Evolutionary conservation across 1,284 basidiomycete genomes (phyloP).

Genomic region (Cryptococcus maquisensis): DNA sequence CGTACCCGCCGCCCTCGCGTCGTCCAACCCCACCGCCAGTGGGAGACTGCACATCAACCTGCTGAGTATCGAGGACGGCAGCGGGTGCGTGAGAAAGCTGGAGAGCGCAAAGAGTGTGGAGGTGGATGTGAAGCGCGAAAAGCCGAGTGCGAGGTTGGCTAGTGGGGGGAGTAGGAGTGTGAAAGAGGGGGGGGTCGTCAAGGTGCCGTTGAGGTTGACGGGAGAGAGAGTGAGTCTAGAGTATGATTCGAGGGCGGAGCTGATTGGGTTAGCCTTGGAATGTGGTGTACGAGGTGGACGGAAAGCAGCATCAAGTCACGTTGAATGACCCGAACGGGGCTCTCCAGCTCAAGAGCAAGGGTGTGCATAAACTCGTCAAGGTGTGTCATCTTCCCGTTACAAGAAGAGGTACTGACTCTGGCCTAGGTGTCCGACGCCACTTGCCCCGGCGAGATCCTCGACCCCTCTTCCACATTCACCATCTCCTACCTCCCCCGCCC

Average conservation of each 20-base stretch:
- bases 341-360: constrained; percentile 64
- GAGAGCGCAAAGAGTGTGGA: constrained; percentile 66
- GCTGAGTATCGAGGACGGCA: constrained; percentile 77
- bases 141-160: constrained; percentile 79
- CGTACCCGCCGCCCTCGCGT: constrained; percentile 30
- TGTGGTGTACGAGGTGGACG: constrained; percentile 64
- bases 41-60: constrained; percentile 38
- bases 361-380: constrained; percentile 69
- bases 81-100: constrained; percentile 76
- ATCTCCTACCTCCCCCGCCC: constrained; percentile 62
- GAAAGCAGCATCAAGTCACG: constrained; percentile 52
- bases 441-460: constrained; percentile 70
- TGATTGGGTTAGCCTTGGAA: constrained; percentile 62
- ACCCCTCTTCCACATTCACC: constrained; percentile 60
- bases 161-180: constrained; percentile 60
- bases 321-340: constrained; percentile 66
- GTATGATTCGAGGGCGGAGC: background rate
- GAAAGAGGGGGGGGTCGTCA: constrained; percentile 69
- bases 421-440: constrained; percentile 71
- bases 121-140: constrained; percentile 82
- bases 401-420: background rate
- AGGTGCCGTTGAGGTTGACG: constrained; percentile 73
- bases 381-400: constrained; percentile 49
- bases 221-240: constrained; percentile 69
- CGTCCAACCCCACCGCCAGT: constrained; percentile 22